A percentile compares a stretch with the other conserved stretches of the same genome.
Evolutionary conservation across 768 basidiomycete species (phyloP).

Genomic region (Naganishia friedmannii): DNA sequence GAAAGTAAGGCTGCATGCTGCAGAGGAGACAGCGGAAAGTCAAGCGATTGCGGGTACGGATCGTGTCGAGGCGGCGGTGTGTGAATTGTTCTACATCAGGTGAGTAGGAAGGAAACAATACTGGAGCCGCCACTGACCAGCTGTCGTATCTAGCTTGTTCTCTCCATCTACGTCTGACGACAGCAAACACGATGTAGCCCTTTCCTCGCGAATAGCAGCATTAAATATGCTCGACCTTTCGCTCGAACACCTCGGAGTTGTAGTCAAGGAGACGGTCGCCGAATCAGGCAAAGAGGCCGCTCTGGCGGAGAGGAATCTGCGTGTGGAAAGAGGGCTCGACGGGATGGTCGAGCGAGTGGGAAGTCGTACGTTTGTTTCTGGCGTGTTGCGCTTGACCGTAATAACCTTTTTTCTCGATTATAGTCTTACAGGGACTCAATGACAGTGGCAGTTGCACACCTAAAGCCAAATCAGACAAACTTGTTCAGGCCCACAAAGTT

Average conservation of each 20-base stretch:
- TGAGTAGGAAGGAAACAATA: slow-evolving; percentile 47
- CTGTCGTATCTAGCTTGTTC: slow-evolving; percentile 62
- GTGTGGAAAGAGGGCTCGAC: slow-evolving; percentile 55
- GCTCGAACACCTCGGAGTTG: slow-evolving; percentile 83
- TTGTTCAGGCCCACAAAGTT: slow-evolving; percentile 79
- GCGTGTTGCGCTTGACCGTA: background rate
- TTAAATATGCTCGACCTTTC: slow-evolving; percentile 85
- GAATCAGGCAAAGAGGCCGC: slow-evolving; percentile 46
- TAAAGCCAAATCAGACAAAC: slow-evolving; percentile 70
- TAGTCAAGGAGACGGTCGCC: slow-evolving; percentile 60
- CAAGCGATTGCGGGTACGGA: slow-evolving; percentile 63
- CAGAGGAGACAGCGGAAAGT: slow-evolving; percentile 53
- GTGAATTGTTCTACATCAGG: slow-evolving; percentile 79
- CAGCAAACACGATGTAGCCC: slow-evolving; percentile 79
- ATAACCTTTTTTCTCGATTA: background rate
- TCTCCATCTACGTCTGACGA: slow-evolving; percentile 73
- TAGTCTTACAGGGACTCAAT: slow-evolving; percentile 62
- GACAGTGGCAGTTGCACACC: slow-evolving; percentile 60
- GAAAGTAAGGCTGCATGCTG: slow-evolving; percentile 31
- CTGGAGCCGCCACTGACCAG: background rate
- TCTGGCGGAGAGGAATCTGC: slow-evolving; percentile 31
- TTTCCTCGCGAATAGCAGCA: slow-evolving; percentile 84
- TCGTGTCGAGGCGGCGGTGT: slow-evolving; percentile 68
- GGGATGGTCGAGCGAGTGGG: slow-evolving; percentile 71
- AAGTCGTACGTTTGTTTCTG: slow-evolving; percentile 59